phyloP scores from a whole-genome alignment of 176 grass and related monocot species.

The Eremochloa ophiuroides region DNA sequence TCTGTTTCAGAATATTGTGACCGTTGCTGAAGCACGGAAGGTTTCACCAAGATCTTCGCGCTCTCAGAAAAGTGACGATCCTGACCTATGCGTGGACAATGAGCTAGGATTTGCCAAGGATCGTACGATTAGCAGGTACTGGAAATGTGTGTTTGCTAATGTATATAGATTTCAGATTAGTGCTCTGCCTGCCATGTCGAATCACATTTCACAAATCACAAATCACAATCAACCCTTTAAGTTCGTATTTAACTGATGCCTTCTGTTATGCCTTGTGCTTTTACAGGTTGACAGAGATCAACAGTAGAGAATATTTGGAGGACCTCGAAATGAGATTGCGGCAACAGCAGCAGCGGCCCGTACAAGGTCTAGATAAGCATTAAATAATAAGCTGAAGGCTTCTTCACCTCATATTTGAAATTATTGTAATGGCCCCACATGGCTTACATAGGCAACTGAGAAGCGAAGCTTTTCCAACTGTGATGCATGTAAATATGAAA shows the following conservation, averaged over 20 bases:
- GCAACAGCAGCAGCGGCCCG: constrained; percentile 26
- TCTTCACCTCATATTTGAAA: neutral
- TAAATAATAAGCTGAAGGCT: neutral
- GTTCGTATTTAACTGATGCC: neutral
- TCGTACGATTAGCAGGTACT: constrained; percentile 86
- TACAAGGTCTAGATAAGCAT: constrained; percentile 23
- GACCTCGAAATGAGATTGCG: constrained; percentile 47
- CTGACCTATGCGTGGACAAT: constrained; percentile 86
- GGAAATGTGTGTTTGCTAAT: neutral
- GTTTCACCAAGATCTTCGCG: constrained; percentile 51
- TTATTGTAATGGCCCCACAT: neutral
- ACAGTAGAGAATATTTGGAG: constrained; percentile 85
- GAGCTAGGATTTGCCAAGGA: constrained; percentile 96
- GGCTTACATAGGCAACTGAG: neutral
- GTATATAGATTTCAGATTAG: neutral
- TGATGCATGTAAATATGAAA: constrained; percentile 31
- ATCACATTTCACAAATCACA: too few species aligned
- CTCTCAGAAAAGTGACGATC: constrained; percentile 52
- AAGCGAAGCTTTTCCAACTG: neutral
- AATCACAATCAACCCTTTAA: neutral
- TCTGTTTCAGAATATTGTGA: constrained; percentile 67
- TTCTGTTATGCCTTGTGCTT: neutral
- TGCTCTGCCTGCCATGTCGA: too few species aligned
- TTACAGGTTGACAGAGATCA: constrained; percentile 86
- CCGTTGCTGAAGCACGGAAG: constrained; percentile 58